A percentile compares a stretch with the other conserved stretches of the same genome.
Conservation (phyloP, 805 yeast species). For the Candida patagonica region DNA sequence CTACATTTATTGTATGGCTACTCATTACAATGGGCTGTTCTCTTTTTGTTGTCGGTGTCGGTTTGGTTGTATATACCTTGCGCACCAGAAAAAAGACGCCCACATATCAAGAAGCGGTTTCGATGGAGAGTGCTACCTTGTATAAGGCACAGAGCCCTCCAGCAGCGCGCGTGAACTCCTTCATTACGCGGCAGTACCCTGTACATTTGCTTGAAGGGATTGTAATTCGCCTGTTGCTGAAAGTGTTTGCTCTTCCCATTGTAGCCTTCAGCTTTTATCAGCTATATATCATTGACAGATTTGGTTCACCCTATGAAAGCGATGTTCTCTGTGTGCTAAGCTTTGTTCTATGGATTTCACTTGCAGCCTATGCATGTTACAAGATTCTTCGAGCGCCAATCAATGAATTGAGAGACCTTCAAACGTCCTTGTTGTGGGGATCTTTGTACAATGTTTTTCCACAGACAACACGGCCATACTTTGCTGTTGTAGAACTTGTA, state of each 20-base stretch:
- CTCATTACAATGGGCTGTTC: conserved; percentile 17
- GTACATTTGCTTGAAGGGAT: conserved; percentile 23
- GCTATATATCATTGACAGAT: conserved; percentile 16
- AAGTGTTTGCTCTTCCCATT: conserved; percentile 23
- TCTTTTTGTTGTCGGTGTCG: conserved; percentile 6
- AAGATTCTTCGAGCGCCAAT: conserved; percentile 12
- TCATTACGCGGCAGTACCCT: conserved; percentile 8
- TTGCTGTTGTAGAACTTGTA: conserved; percentile 14
- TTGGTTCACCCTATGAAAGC: conserved; percentile 15
- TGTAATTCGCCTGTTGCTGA: conserved; percentile 19
- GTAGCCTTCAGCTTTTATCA: conserved; percentile 24
- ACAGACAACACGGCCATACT: conserved; percentile 6
- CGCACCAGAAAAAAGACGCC: background rate
- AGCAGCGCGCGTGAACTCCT: background rate
- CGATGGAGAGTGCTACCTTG: background rate
- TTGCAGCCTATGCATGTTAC: conserved; percentile 12
- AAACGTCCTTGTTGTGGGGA: conserved; percentile 22
- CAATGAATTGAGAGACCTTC: conserved; percentile 21
- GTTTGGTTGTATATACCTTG: conserved; percentile 1
- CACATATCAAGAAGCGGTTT: background rate
- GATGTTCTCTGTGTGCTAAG: conserved; percentile 23
- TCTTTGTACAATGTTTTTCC: conserved; percentile 25
- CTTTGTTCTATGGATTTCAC: conserved; percentile 20
- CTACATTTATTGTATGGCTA: conserved; percentile 26
- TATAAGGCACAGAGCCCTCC: background rate